A percentile compares a stretch with the other conserved stretches of the same genome.
phyloP scores from a whole-genome alignment of 139 green algal genomes.

The Spirogloea muscicola region DNA sequence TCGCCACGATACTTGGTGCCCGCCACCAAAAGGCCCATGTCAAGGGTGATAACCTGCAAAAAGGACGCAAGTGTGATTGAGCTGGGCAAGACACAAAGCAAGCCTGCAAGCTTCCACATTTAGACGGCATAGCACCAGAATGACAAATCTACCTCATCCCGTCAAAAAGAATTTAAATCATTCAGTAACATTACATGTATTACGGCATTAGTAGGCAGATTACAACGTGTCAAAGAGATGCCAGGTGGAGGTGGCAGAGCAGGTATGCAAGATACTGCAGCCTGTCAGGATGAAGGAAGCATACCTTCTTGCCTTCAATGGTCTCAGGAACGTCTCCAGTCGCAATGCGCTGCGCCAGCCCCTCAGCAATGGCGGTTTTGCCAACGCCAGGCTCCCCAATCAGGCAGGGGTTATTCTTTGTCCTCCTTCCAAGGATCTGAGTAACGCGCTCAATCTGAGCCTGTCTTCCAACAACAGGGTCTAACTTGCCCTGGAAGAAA shows the following conservation, averaged over 20 bases:
- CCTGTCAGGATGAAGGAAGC: background rate
- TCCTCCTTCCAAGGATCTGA: slow-evolving; percentile 95
- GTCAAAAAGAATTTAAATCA: too few species aligned
- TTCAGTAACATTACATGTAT: too few species aligned
- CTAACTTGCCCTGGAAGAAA: slow-evolving; percentile 87
- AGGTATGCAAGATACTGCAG: background rate
- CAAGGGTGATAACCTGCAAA: slow-evolving; percentile 94
- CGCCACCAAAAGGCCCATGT: slow-evolving; percentile 98
- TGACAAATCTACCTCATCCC: background rate
- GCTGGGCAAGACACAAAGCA: background rate
- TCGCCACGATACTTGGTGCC: slow-evolving; percentile 99
- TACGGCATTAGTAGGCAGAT: too few species aligned
- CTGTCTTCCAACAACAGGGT: slow-evolving; percentile 90
- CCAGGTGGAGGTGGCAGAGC: background rate
- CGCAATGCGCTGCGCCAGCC: slow-evolving; percentile 91
- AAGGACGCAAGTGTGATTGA: too few species aligned
- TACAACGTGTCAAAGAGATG: too few species aligned
- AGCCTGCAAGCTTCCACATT: background rate
- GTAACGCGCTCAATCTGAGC: slow-evolving; percentile 98
- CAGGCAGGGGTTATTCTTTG: slow-evolving; percentile 99
- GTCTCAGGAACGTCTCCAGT: slow-evolving; percentile 95
- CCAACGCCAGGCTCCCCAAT: slow-evolving; percentile 97
- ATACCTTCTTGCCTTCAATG: slow-evolving; percentile 97
- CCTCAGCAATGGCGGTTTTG: slow-evolving; percentile 98
- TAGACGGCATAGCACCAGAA: background rate